These are phyloP conservation scores for Calonectria pteridis DNA, from an alignment of 2,329 filamentous ascomycete species.

Conservation along the genomic window DNA sequence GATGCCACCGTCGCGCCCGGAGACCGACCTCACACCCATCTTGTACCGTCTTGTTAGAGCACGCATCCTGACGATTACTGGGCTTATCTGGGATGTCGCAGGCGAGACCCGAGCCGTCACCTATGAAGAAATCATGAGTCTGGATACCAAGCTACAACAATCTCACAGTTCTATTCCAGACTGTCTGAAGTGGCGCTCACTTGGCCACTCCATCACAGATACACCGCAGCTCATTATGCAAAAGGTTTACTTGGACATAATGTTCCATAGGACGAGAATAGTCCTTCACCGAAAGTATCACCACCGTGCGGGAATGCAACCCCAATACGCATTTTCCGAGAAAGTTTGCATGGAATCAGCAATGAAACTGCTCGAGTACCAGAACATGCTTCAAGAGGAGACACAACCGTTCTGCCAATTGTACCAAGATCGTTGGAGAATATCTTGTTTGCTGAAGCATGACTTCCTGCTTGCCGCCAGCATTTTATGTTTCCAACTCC, in stretches of 20 bases:
- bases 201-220: constrained; percentile 54
- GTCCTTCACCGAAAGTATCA: constrained; percentile 54
- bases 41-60: constrained; percentile 42
- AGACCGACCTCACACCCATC: constrained; percentile 45
- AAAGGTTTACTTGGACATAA: not conserved
- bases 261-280: constrained; percentile 54
- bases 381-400: constrained; percentile 22
- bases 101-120: constrained; percentile 27
- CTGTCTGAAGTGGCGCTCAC: constrained; percentile 49
- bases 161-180: constrained; percentile 46
- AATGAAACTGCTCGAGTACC: constrained; percentile 15
- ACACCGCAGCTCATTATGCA: constrained; percentile 49
- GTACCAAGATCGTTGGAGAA: constrained; percentile 23
- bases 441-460: constrained; percentile 22
- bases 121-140: constrained; percentile 46
- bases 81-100: constrained; percentile 36
- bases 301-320: not conserved
- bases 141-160: constrained; percentile 52
- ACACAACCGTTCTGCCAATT: constrained; percentile 19
- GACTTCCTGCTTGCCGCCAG: constrained; percentile 26
- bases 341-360: constrained; percentile 13
- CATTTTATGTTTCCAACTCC: constrained; percentile 23
- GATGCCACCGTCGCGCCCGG: constrained; percentile 52
- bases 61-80: constrained; percentile 42
- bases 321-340: not conserved